phyloP scores from a whole-genome alignment of 306 rosid genomes.

The Senna siamea region DNA sequence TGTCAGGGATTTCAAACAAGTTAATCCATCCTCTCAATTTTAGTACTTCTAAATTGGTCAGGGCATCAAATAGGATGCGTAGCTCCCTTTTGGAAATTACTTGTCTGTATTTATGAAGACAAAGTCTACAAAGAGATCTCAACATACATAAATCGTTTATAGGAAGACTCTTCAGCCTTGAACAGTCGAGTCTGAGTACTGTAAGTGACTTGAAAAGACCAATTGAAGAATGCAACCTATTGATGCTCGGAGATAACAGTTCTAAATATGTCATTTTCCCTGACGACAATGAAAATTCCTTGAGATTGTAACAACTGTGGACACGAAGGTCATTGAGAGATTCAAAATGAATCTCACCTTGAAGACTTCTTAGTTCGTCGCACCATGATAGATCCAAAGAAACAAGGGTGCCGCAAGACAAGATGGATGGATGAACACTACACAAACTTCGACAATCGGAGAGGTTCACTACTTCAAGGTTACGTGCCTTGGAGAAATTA shows the following conservation, averaged over 20 bases:
- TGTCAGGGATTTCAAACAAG: neutral
- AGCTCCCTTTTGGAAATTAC: neutral
- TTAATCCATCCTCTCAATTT: neutral
- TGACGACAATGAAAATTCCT: neutral
- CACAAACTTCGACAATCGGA: neutral
- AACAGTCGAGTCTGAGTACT: neutral
- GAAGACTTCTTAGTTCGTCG: neutral
- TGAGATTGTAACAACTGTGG: too few relatives aligned
- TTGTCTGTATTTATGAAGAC: neutral
- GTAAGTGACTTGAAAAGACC: neutral
- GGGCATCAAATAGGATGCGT: too few relatives aligned
- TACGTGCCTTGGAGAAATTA: neutral
- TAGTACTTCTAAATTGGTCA: neutral
- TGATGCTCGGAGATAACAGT: too few relatives aligned
- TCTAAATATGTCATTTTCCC: too few relatives aligned
- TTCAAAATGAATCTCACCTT: constrained; percentile 3
- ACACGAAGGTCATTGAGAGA: neutral
- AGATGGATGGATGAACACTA: neutral
- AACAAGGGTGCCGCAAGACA: neutral
- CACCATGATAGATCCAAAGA: neutral
- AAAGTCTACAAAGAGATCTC: neutral
- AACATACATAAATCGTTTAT: neutral
- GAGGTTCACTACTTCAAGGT: neutral
- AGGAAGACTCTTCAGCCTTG: neutral
- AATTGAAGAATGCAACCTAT: neutral